Base-by-base conservation (phyloP, 2,329 filamentous ascomycete species). In the Penicillium psychrosexuale region DNA sequence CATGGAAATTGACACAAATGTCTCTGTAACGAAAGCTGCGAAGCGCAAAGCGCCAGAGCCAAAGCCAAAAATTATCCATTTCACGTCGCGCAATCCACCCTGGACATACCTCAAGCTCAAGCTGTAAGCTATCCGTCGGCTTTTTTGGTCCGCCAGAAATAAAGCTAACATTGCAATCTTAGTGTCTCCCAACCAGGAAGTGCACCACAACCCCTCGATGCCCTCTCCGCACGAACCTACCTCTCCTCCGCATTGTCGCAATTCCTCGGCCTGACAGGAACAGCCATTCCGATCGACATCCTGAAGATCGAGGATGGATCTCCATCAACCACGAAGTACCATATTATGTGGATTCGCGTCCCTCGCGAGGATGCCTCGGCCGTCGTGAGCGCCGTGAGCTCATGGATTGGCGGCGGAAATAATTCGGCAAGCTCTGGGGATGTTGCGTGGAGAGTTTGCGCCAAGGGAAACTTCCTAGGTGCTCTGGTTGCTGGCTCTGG, bases 211-310 rank as follows among this genome's bases (percentile, higher is more conserved):
- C 59, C 67, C 39, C 64, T 78, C 30, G 78, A 80, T 60, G 63
- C 73, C n/a, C 70, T 80, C 57, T 78, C 77, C n/a, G 71, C 75
- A 24, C 73, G 73, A 54, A 75, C 74, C 28, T 70, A 78, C 60
- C 72, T 80, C 47, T 73, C 70, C 45, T 69, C 77, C 39, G 77
- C 78, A 1, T 69, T 80, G 1, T 72, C 72, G 19, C 76, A 78
- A 63, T 79, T 76, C 61, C 73, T 80, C 42, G 78, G 78, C 1
- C 55, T 79, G 8, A 71, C 72, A 4, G 78, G 78, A 15, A 75
- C 76, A 3, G 69, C 76, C 13, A 78, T 80, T 37, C 64, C 76
- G 3, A 69, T 80, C 47, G 78, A 80, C 53, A 76, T 80, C 33
- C 62, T 79, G 13, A 77, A 77, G 43, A 61, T 76, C 17, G 66